phyloP scores from a whole-genome alignment of 371 early-diverging fungal genomes.

The Mortierella polycephala region DNA sequence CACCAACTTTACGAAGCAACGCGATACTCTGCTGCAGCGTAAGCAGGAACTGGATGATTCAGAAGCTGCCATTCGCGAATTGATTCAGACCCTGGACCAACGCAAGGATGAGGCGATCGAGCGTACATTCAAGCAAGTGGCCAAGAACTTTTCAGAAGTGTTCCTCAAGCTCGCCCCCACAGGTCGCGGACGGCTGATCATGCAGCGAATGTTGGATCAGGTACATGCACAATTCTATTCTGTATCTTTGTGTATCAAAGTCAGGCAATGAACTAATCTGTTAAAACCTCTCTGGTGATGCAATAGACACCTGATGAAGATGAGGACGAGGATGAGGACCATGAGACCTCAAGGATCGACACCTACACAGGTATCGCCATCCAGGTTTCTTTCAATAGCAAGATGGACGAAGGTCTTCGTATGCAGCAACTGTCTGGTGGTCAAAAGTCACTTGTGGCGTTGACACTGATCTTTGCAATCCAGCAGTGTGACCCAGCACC shows the following conservation, averaged over 20 bases:
- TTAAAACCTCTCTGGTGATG: background rate
- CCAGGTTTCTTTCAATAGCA: constrained; percentile 88
- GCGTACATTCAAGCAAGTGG: constrained; percentile 94
- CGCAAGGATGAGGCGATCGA: constrained; percentile 97
- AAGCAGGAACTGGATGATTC: constrained; percentile 90
- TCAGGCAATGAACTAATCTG: too few species aligned
- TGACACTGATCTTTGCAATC: constrained; percentile 98
- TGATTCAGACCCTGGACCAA: constrained; percentile 91
- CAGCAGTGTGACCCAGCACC: constrained; percentile 99
- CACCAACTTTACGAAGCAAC: constrained; percentile 90
- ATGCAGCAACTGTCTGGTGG: constrained; percentile 99
- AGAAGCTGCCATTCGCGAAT: constrained; percentile 81
- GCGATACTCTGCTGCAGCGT: constrained; percentile 81
- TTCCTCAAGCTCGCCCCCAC: constrained; percentile 93
- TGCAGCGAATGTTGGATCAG: constrained; percentile 76
- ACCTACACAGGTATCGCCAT: constrained; percentile 95
- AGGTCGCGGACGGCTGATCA: constrained; percentile 88
- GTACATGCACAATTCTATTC: constrained; percentile 52
- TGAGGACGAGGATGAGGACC: constrained; percentile 62
- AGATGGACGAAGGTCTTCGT: constrained; percentile 87
- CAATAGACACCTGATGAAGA: constrained; percentile 33
- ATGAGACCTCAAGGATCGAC: constrained; percentile 65
- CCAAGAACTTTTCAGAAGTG: constrained; percentile 85
- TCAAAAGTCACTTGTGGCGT: constrained; percentile 98
- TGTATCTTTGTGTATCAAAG: too few species aligned